phyloP scores from a whole-genome alignment of 2,329 filamentous ascomycete genomes.

The Sporothrix sp. region DNA sequence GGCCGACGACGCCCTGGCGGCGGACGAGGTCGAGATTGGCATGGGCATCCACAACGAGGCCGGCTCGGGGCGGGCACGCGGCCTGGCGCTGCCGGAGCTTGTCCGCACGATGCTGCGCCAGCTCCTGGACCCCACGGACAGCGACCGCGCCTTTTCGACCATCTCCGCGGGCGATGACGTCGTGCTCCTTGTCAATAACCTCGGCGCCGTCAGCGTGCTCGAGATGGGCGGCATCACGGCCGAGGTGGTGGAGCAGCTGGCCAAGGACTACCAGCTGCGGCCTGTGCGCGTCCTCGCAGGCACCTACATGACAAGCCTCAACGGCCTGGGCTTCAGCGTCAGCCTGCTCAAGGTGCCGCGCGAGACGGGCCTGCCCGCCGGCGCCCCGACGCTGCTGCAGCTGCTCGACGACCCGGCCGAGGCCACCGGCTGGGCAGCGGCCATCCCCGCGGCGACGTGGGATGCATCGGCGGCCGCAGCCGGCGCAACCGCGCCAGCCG shows the following conservation, averaged over 20 bases:
- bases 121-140: conserved; percentile 54
- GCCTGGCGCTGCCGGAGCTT: conserved; percentile 42
- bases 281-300: conserved; percentile 58
- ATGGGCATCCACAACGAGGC: conserved; percentile 74
- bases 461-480: conserved; percentile 34
- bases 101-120: conserved; percentile 59
- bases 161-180: conserved; percentile 55
- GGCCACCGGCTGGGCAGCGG: conserved; percentile 59
- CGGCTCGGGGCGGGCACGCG: conserved; percentile 42
- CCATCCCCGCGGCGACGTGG: conserved; percentile 55
- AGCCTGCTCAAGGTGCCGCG: conserved; percentile 53
- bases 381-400: conserved; percentile 54
- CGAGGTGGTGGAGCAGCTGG: conserved; percentile 57
- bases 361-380: conserved; percentile 47
- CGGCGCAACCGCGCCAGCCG: conserved; percentile 22
- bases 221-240: conserved; percentile 63
- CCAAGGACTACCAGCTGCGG: conserved; percentile 44
- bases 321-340: conserved; percentile 67
- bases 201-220: conserved; percentile 65
- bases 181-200: conserved; percentile 64
- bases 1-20: conserved; percentile 45
- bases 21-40: conserved; percentile 52
- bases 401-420: conserved; percentile 61
- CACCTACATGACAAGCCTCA: conserved; percentile 70
- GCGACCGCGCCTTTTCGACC: conserved; percentile 60